Conservation (phyloP, 2,329 filamentous ascomycete genomes). For the Exserohilum rostratum region DNA sequence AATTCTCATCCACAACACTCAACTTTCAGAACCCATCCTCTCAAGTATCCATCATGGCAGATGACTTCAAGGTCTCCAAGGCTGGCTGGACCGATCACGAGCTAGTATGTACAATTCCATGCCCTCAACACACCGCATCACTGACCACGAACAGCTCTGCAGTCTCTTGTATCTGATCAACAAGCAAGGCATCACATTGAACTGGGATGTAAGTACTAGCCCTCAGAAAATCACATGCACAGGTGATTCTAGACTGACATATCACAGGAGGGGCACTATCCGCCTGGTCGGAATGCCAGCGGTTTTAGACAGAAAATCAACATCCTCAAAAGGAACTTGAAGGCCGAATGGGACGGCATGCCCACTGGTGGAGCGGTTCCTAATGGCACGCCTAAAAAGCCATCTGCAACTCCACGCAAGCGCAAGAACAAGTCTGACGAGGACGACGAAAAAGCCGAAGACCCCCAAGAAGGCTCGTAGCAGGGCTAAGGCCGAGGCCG, state of each 20-base stretch:
- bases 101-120: background rate
- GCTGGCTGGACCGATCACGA: constrained; percentile 1
- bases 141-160: constrained; percentile 21
- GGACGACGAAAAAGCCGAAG: constrained; percentile 4
- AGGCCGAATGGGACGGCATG: constrained; percentile 21
- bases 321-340: constrained; percentile 17
- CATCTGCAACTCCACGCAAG: constrained; percentile 22
- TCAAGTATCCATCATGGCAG: background rate
- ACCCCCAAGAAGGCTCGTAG: constrained; percentile 13
- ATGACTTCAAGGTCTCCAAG: background rate
- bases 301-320: constrained; percentile 31
- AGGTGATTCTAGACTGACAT: background rate
- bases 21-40: background rate
- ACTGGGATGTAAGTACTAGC: constrained; percentile 19
- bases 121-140: background rate
- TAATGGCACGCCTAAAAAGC: constrained; percentile 1
- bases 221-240: background rate
- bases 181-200: constrained; percentile 10
- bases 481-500: constrained; percentile 1
- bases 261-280: constrained; percentile 24
- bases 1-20: background rate
- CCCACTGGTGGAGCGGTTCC: constrained; percentile 13
- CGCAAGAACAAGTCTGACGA: constrained; percentile 21
- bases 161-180: constrained; percentile 15
- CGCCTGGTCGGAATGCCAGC: constrained; percentile 24